Conservation (phyloP, 306 rosid genomes). For the Prunus mira region DNA sequence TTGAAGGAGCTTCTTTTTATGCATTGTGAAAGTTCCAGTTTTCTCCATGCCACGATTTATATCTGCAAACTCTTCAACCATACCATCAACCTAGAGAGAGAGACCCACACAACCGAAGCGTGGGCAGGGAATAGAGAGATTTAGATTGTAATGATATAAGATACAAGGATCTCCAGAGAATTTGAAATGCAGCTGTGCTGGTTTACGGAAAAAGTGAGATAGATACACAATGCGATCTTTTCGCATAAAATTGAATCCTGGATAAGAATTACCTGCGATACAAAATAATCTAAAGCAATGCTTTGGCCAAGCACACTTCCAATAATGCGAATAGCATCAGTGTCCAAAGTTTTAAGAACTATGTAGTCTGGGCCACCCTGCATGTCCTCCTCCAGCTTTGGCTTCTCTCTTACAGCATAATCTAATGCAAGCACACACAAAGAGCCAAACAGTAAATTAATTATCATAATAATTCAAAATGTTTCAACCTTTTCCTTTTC, state of each 20-base stretch:
- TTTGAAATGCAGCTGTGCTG: background rate
- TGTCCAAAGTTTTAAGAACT: conserved; percentile 76
- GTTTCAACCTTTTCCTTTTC: background rate
- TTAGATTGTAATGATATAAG: conserved; percentile 9
- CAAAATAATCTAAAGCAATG: conserved; percentile 96
- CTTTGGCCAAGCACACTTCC: conserved; percentile 98
- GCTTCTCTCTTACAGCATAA: conserved; percentile 90
- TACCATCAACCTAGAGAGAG: conserved; percentile 73
- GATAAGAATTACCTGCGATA: conserved; percentile 65
- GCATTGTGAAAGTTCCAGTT: conserved; percentile 95
- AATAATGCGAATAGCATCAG: conserved; percentile 83
- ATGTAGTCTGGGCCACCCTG: conserved; percentile 89
- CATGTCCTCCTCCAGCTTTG: conserved; percentile 73
- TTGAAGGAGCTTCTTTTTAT: conserved; percentile 92
- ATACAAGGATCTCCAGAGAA: background rate
- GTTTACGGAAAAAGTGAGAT: background rate
- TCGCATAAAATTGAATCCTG: conserved; percentile 4
- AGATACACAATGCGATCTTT: background rate
- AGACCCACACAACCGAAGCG: background rate
- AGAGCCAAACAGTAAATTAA: background rate
- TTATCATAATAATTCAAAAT: background rate
- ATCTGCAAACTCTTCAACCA: conserved; percentile 88
- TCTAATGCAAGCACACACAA: conserved; percentile 39
- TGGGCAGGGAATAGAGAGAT: conserved; percentile 1
- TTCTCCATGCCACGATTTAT: conserved; percentile 98